Percentiles rank a stretch among this genome's conserved stretches.
These are phyloP conservation scores for Coccinonectria pachysandricola DNA, from an alignment of 2,329 filamentous ascomycete species.

Conservation along the genomic window DNA sequence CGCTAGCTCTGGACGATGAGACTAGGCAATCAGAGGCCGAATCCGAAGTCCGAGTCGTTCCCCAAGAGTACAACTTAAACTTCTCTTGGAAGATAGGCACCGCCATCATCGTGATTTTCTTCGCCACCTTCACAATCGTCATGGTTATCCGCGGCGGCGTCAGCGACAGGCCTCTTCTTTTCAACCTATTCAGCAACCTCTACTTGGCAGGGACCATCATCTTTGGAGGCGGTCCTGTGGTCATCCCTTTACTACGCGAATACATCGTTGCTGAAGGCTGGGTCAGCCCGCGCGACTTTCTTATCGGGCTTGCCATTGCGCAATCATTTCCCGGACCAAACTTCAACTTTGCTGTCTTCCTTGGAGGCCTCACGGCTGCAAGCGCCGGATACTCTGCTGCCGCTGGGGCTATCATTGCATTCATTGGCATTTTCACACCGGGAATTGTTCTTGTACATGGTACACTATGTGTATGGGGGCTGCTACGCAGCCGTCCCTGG, in stretches of 20 bases:
- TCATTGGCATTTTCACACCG: slow-evolving; percentile 41
- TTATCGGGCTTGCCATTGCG: slow-evolving; percentile 61
- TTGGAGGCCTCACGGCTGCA: slow-evolving; percentile 40
- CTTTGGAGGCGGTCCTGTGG: slow-evolving; percentile 54
- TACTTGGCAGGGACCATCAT: slow-evolving; percentile 64
- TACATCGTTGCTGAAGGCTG: slow-evolving; percentile 58
- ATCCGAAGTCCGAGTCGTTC: slow-evolving; percentile 21
- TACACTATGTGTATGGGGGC: slow-evolving; percentile 45
- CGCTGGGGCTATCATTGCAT: slow-evolving; percentile 40
- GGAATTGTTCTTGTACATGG: slow-evolving; percentile 39
- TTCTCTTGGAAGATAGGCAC: slow-evolving; percentile 37
- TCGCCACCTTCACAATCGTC: slow-evolving; percentile 44
- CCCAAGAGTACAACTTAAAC: slow-evolving; percentile 22
- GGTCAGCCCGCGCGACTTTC: slow-evolving; percentile 60
- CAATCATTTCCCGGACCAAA: slow-evolving; percentile 52
- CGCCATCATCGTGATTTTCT: slow-evolving; percentile 35
- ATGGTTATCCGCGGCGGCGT: slow-evolving; percentile 40
- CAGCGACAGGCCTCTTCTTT: slow-evolving; percentile 32
- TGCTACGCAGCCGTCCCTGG: slow-evolving; percentile 32
- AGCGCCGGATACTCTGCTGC: slow-evolving; percentile 26
- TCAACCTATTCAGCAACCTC: slow-evolving; percentile 59
- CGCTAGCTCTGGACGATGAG: background rate
- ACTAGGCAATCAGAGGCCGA: background rate
- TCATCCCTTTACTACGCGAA: slow-evolving; percentile 52
- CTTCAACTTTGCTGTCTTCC: slow-evolving; percentile 46